Base-by-base conservation (phyloP, 2,329 filamentous ascomycete genomes). In the Penicillium sp. region DNA sequence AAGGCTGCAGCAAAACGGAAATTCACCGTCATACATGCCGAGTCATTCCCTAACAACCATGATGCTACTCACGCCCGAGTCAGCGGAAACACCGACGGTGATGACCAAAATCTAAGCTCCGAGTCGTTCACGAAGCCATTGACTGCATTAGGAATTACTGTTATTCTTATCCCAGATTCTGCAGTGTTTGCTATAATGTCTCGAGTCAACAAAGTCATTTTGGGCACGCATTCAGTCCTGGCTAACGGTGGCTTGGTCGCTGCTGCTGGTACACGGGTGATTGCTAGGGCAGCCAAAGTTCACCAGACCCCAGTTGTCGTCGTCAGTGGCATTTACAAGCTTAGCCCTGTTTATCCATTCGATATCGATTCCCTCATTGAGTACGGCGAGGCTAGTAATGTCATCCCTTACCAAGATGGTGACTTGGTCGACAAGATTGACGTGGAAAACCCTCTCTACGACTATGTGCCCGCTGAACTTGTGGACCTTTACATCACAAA, bases 151-250 rank as follows among this genome's bases (percentile, higher is more conserved):
- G 92, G 92, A 24, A 89, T 95, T 55, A 88, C 85, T 1, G 88
- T 96, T 43, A 89, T 97, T 64, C 83, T 90, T 59, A 86, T 97
- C 55, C 86, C 90, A 45, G 92, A 96, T 72, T 88, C 86, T 7
- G 89, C 91, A 9, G 83, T 96, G 54, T 95, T 92, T 76, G 91
- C 92, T 1, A 89, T 97, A 66, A 97, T 99, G 90, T 89, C 92
- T 8, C 86, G 89, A 59, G 90, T 97, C 65, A 95, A 93, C 79
- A 97, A 97, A 77, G 93, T 99, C 60, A 89, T 99, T 49, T 80
- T 99, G 6, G 88, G 89, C 12, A 93, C 93, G 5, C 88, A 92
- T 67, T 88, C 89, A 3, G 90, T 99, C 26, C 85, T 95, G 47
- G 90, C 90, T 50, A 94, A 96, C 66, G 94, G 94, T 52, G 89